Evolutionary conservation across 2,329 filamentous ascomycete species (phyloP), one percentile per base, ranked within the genome.

Genomic region (Xylariaceae sp.): DNA sequence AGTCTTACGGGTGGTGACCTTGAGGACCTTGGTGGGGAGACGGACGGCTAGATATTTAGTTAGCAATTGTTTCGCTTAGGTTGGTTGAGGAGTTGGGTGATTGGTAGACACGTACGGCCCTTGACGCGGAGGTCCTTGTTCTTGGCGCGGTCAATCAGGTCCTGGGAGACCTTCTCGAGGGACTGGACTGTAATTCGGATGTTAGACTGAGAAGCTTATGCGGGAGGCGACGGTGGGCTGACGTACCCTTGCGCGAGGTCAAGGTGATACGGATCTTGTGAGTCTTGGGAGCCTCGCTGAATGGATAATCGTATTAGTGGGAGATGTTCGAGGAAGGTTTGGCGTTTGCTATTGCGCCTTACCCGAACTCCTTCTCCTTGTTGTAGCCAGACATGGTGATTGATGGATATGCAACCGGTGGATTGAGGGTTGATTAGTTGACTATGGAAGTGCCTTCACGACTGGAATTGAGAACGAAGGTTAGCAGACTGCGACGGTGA

Each of bases 71-170:
- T 32, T 19, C 27, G 32, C 35, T 30, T 5, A 19, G 19, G 9
- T 40, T 6, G 9, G 40, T 43, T 11, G n/a, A 29, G 5, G 30
- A 27, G 6, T 32, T 19, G 34, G 46, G 11, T 39, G 42, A n/a
- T 52, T n/a, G 41, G 40, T 40, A 37, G 30, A 59, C 19, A 19
- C 57, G 42, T 57, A 59, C 57, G 60, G 72, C 94, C 92, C 88
- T 97, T 97, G 81, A 95, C 90, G 74, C 88, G 88, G 72, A 99
- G 89, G 74, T 95, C 91, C 91, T 99, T 99, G 82, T 81, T 86
- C 84, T 95, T 95, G 73, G 94, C 91, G 73, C 94, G 92, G 80
- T 99, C 94, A 76, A 97, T 91, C 75, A 99, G 89, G 82, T 97
- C 94, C 73, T 85, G 81, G 85, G 90, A 96, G 75, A 97, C 92